Percentiles rank a stretch among this genome's conserved stretches.
Evolutionary conservation across 1,284 basidiomycete species (phyloP).

Genomic region (Moniliella sp.): DNA sequence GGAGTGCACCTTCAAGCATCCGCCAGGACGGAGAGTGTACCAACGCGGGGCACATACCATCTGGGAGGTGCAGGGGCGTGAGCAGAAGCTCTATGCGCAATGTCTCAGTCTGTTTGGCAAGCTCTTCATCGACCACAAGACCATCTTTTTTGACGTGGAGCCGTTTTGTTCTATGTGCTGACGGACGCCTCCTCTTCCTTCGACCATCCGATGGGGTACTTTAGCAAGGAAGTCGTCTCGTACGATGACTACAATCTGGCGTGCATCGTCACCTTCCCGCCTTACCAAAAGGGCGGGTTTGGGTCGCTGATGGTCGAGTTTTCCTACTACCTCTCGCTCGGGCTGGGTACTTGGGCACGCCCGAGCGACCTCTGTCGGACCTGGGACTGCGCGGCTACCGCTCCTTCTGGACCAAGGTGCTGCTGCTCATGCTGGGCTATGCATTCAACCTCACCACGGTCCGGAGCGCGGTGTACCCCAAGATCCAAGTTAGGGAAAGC

Average conservation of each 20-base stretch:
- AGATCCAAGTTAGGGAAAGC: no score
- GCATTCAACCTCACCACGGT: conserved; percentile 30
- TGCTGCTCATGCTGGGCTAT: conserved; percentile 58
- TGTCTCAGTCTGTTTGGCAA: conserved; percentile 87
- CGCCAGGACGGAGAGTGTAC: conserved; percentile 75
- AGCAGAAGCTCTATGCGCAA: conserved; percentile 92
- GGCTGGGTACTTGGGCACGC: conserved; percentile 60
- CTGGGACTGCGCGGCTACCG: conserved; percentile 75
- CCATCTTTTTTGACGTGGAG: conserved; percentile 65
- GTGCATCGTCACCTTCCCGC: conserved; percentile 83
- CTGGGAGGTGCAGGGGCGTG: conserved; percentile 94
- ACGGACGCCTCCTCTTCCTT: conserved; percentile 54
- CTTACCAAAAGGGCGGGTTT: conserved; percentile 68
- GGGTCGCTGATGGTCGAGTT: conserved; percentile 95
- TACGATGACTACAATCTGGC: conserved; percentile 94
- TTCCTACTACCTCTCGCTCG: conserved; percentile 74
- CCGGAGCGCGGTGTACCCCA: no score
- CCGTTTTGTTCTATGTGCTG: conserved; percentile 67
- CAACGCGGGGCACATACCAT: conserved; percentile 70
- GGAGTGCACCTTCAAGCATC: conserved; percentile 49
- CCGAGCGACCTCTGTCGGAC: conserved; percentile 80
- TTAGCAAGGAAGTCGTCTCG: conserved; percentile 87
- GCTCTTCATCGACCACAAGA: conserved; percentile 96
- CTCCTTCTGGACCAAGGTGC: conserved; percentile 66
- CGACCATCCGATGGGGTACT: conserved; percentile 74